phyloP scores from a whole-genome alignment of 805 yeast genomes.

The Candida railenensis region DNA sequence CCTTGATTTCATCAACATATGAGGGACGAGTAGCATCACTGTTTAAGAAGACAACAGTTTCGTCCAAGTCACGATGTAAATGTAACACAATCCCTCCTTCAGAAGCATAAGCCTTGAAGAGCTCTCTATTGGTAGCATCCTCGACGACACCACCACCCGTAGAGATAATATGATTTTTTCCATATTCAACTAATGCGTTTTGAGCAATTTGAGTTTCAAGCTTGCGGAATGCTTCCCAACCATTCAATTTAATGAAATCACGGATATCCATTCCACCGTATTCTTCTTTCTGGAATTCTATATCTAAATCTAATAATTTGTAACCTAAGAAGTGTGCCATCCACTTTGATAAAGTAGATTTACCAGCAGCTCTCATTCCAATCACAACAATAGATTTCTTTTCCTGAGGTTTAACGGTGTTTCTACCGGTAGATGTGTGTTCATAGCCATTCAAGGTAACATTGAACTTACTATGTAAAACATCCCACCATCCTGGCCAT shows the following conservation, averaged over 20 bases:
- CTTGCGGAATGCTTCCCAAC: constrained; percentile 87
- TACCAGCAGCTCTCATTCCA: constrained; percentile 99
- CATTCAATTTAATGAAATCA: constrained; percentile 57
- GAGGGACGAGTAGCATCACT: constrained; percentile 88
- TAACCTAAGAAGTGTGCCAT: constrained; percentile 69
- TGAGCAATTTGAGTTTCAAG: constrained; percentile 60
- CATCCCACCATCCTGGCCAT: constrained; percentile 99
- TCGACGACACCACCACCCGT: constrained; percentile 98
- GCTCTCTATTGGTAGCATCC: constrained; percentile 59
- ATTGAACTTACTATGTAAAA: constrained; percentile 66
- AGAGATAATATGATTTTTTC: constrained; percentile 66
- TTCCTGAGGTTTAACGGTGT: constrained; percentile 30
- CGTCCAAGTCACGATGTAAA: constrained; percentile 81
- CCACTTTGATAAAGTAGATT: constrained; percentile 81
- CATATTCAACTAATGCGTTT: constrained; percentile 41
- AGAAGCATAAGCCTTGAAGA: constrained; percentile 53
- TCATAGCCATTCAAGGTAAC: constrained; percentile 73
- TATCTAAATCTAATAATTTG: constrained; percentile 74
- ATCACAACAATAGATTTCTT: constrained; percentile 69
- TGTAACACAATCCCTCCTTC: constrained; percentile 82
- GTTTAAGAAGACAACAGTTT: constrained; percentile 71
- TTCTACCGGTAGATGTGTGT: constrained; percentile 22
- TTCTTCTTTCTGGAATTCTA: constrained; percentile 56
- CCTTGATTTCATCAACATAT: constrained; percentile 71
- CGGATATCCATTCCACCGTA: constrained; percentile 48